Conservation (phyloP, 345 rosid species). For the Leavenworthia alabamica region DNA sequence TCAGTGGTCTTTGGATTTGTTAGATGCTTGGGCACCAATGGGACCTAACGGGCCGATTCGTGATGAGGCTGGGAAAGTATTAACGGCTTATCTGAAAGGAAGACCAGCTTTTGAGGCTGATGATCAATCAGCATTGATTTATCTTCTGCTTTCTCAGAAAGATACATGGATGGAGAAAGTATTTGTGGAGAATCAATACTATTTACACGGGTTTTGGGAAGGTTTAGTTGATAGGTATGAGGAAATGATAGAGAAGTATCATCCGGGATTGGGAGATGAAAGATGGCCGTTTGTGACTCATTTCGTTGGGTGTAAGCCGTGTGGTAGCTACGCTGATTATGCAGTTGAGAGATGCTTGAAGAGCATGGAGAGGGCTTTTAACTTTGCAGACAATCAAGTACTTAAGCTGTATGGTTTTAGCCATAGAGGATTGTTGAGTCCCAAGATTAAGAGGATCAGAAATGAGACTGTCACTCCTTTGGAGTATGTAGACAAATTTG, state of each 20-base stretch:
- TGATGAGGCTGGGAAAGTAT: slow-evolving; percentile 84
- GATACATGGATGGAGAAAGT: slow-evolving; percentile 86
- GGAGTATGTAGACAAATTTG: slow-evolving; percentile 72
- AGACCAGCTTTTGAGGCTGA: slow-evolving; percentile 90
- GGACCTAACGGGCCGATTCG: slow-evolving; percentile 85
- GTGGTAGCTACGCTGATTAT: slow-evolving; percentile 97
- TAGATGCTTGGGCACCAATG: slow-evolving; percentile 94
- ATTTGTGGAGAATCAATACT: slow-evolving; percentile 82
- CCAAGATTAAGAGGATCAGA: slow-evolving; percentile 88
- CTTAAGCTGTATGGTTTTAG: slow-evolving; percentile 80
- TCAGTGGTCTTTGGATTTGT: slow-evolving; percentile 94
- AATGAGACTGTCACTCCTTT: slow-evolving; percentile 75
- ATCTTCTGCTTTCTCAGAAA: slow-evolving; percentile 76
- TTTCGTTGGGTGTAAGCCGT: slow-evolving; percentile 95
- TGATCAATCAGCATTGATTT: slow-evolving; percentile 92
- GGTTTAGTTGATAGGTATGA: slow-evolving; percentile 93
- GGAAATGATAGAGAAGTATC: slow-evolving; percentile 95
- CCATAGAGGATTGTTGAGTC: slow-evolving; percentile 88
- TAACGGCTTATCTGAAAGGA: slow-evolving; percentile 85
- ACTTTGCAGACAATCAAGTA: slow-evolving; percentile 94
- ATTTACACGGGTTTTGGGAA: slow-evolving; percentile 91
- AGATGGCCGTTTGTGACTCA: slow-evolving; percentile 99
- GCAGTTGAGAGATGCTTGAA: slow-evolving; percentile 79
- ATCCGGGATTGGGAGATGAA: slow-evolving; percentile 90
- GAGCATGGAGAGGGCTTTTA: slow-evolving; percentile 96